Base-by-base conservation (phyloP, 2,329 filamentous ascomycete species). In the Cladophialophora bantiana region DNA sequence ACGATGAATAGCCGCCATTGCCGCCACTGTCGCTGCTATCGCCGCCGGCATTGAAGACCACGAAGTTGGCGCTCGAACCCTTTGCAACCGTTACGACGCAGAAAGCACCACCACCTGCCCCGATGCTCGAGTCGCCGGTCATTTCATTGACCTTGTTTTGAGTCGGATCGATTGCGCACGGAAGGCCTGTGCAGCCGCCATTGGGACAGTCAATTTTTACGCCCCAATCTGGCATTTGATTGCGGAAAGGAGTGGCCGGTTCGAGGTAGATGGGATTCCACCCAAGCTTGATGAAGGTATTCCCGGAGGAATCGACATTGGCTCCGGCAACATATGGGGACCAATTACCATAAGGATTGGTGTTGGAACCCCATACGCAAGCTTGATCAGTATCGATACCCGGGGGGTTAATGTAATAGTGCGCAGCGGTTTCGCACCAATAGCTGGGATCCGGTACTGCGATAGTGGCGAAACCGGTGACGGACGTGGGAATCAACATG, bases 371-470 rank as follows among this genome's bases (percentile, higher is more conserved):
- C 91, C 91, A 94, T 64, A 89, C 78, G 76, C 91, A 94, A 59
- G 86, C 90, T 58, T 88, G 84, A 4, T 81, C 80, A 5, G 84
- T 80, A 34, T 75, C 73, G 54, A 87, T 82, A 68, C 91, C 91
- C 38, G 91, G 91, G 35, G 89, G 85, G 79, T 94, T 94, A 80
- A 94, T 86, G 75, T 94, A 94, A 78, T 86, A 93, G 77, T 94
- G 91, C 66, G 91, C 89, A 66, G 90, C 86, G 12, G 91, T 93
- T 53, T 80, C 78, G 72, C 83, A 86, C 91, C 90, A 94, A 78
- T 94, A 94, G 64, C 80, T 83, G 18, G 83, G 79, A 64, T 83
- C 89, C 7, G 91, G 91, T 40, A 94, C 90, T 58, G 91, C 90
- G 62, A 94, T 81, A 35, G 83, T 84, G n/a, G 83, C 81, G 31